phyloP scores from a whole-genome alignment of 176 grass and related monocot genomes.

The Urochloa ruziziensis region DNA sequence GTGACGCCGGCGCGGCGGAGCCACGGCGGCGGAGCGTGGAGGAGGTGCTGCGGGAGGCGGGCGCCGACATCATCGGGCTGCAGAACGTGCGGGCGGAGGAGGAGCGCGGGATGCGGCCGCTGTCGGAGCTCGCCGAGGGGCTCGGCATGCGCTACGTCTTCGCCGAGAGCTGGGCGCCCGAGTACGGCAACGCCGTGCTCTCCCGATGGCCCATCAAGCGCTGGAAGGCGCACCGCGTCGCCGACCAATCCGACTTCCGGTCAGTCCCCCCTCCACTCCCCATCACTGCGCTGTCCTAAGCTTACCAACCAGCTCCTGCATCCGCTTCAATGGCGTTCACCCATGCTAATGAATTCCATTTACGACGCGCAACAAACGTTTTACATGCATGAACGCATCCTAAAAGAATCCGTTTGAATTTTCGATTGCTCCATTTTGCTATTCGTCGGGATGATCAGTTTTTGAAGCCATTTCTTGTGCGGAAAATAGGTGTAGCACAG shows the following conservation, averaged over 20 bases:
- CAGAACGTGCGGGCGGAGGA: slow-evolving; percentile 95
- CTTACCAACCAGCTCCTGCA: slow-evolving; percentile 14
- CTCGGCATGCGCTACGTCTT: slow-evolving; percentile 95
- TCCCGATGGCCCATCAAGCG: slow-evolving; percentile 90
- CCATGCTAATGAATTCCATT: slow-evolving; percentile 7
- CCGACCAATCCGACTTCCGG: slow-evolving; percentile 86
- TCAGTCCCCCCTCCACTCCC: background rate
- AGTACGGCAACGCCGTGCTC: slow-evolving; percentile 91
- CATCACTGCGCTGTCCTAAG: background rate
- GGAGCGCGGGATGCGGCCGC: slow-evolving; percentile 85
- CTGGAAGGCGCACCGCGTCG: slow-evolving; percentile 77
- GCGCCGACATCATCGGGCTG: slow-evolving; percentile 81
- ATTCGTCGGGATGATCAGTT: background rate
- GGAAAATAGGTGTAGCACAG: background rate
- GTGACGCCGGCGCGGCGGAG: background rate
- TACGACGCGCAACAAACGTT: background rate
- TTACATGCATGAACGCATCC: background rate
- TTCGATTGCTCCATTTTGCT: background rate
- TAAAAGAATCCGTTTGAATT: background rate
- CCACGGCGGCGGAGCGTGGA: slow-evolving; percentile 57
- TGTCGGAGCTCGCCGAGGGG: slow-evolving; percentile 76
- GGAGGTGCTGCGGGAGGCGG: slow-evolving; percentile 83
- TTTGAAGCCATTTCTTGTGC: background rate
- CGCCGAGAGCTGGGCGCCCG: slow-evolving; percentile 99
- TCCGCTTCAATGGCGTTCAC: background rate